Percentiles rank a stretch among this genome's conserved stretches.
Conservation (phyloP, 2,329 filamentous ascomycete species). For the Alternaria incomplexa region DNA sequence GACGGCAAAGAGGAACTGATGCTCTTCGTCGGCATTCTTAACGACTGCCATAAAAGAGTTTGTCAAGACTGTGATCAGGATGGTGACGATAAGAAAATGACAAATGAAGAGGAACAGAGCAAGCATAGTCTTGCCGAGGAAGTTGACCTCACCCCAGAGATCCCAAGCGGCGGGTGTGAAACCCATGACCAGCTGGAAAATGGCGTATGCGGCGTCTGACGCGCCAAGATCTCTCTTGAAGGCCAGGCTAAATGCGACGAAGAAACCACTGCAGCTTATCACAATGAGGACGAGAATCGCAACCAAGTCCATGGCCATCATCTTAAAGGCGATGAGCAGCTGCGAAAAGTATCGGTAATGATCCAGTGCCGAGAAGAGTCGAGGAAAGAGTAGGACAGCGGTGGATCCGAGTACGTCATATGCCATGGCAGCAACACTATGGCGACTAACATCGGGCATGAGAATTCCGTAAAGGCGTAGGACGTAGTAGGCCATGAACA, state of each 20-base stretch:
- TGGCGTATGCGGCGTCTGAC: constrained; percentile 79
- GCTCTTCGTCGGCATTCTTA: constrained; percentile 90
- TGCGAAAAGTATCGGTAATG: constrained; percentile 97
- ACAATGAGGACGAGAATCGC: constrained; percentile 84
- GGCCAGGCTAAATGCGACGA: constrained; percentile 89
- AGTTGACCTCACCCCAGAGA: constrained; percentile 80
- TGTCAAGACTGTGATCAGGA: constrained; percentile 92
- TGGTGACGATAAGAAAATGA: constrained; percentile 93
- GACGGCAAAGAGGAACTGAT: constrained; percentile 90
- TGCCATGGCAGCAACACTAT: constrained; percentile 79
- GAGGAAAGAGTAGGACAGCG: constrained; percentile 85
- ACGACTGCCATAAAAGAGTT: constrained; percentile 97
- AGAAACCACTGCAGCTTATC: constrained; percentile 91
- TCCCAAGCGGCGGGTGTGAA: constrained; percentile 97
- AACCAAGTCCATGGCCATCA: constrained; percentile 90
- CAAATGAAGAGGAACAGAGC: constrained; percentile 89
- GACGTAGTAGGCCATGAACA: constrained; percentile 88
- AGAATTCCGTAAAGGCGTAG: constrained; percentile 88
- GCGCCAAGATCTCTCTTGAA: constrained; percentile 73
- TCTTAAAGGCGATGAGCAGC: constrained; percentile 87
- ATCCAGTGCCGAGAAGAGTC: constrained; percentile 90
- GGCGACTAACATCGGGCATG: constrained; percentile 71
- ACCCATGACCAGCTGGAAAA: constrained; percentile 94
- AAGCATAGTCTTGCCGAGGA: constrained; percentile 76
- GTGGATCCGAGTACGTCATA: constrained; percentile 95